Conservation (phyloP, 768 basidiomycete species). For the Termitomyces sp. region DNA sequence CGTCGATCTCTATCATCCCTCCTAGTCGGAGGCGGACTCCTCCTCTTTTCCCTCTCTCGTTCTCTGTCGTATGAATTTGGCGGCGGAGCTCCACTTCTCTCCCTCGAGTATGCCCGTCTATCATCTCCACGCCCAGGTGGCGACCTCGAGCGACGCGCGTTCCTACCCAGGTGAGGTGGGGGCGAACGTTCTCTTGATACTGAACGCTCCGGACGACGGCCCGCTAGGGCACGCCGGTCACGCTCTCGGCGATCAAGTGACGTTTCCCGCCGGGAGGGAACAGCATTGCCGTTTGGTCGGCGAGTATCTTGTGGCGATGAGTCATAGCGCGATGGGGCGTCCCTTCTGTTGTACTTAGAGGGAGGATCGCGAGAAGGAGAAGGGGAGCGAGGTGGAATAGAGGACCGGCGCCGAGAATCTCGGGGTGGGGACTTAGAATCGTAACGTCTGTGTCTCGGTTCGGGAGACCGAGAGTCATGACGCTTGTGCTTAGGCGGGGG, state of each 20-base stretch:
- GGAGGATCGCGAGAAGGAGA: constrained; percentile 7
- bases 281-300: constrained; percentile 4
- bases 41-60: constrained; percentile 7
- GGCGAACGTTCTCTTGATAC: constrained; percentile 18
- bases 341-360: constrained; percentile 3
- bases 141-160: constrained; percentile 17
- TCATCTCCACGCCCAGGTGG: constrained; percentile 11
- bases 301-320: constrained; percentile 14
- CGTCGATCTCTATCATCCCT: constrained; percentile 8
- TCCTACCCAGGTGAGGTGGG: constrained; percentile 19
- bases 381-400: constrained; percentile 11
- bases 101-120: constrained; percentile 9
- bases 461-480: constrained; percentile 1
- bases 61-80: constrained; percentile 7
- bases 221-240: constrained; percentile 6
- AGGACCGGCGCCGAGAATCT: constrained; percentile 8
- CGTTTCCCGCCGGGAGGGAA: constrained; percentile 1
- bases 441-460: constrained; percentile 13
- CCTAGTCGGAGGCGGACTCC: constrained; percentile 7
- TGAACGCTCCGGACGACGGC: neutral
- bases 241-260: constrained; percentile 2
- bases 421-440: constrained; percentile 20
- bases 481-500: constrained; percentile 16
- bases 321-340: constrained; percentile 11
- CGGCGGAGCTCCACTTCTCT: constrained; percentile 5